Base-by-base conservation (phyloP, 176 grass and related monocot species). In the Guadua angustifolia region DNA sequence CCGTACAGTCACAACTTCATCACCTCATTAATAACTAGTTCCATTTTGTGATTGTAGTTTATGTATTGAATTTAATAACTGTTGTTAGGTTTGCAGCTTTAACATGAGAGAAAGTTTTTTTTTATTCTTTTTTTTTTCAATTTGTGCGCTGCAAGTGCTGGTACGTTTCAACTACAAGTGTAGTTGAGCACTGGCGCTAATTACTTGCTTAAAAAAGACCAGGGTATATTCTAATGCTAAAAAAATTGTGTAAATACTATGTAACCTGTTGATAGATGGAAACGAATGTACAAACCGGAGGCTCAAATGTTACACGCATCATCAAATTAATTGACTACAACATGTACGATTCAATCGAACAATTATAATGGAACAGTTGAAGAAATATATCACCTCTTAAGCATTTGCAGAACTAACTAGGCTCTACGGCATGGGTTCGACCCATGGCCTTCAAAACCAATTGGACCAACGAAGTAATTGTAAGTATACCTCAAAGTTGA, bases 1-100 rank as follows among this genome's bases (percentile, higher is more conserved):
- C 3, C 4, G 3, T 12, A 2, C 40, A 43, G 7, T 1, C 0
- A 9, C 7, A 8, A 8, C 7, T 45, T 2, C 11, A 45, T 12
- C 0, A 0, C 3, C 44, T 0, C 10, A 45, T 2, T 45, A 45
- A 45, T 0, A 45, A 0, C 2, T 0, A 2, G 44, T 12, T 45
- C 44, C 10, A 45, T 45, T 45, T 45, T 45, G 44, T 45, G 44
- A 45, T 45, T 45, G 44, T 45, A 45, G 46, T 53, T 19, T 19
- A 19, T 53, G 51, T 53, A 53, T 4, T 59, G 56, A 10, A 58
- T 61, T 14, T 61, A 26, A 5, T 61, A 29, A 6, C 1, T 60
- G n/a, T 29, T 29, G n/a, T 15, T 62, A 14, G 12, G 59, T 62
- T 61, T 29, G 59, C 59, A 26, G 21, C n/a, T 59, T 59, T 24